Percentiles rank a stretch among this genome's conserved stretches.
These are phyloP conservation scores for Saturnispora mendoncae DNA, from an alignment of 805 yeast genomes.

Conservation along the genomic window DNA sequence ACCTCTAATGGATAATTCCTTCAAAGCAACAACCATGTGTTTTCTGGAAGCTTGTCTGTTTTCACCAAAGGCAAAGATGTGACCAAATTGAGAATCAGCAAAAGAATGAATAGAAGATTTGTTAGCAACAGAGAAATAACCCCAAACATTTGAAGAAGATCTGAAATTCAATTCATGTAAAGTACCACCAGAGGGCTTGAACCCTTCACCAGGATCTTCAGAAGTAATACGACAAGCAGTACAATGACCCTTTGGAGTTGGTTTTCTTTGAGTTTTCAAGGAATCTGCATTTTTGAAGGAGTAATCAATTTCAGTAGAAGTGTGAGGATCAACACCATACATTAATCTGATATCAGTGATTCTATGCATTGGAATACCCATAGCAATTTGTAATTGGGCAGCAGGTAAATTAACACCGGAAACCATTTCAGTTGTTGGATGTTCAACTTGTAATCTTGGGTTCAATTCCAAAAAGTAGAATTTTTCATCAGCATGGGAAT, in stretches of 20 bases:
- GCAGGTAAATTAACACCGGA: constrained; percentile 97
- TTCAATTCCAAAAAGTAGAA: constrained; percentile 94
- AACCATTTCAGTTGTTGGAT: constrained; percentile 99
- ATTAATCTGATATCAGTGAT: constrained; percentile 85
- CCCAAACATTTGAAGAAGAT: constrained; percentile 98
- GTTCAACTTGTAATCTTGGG: constrained; percentile 99
- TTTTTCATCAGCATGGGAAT: constrained; percentile 88
- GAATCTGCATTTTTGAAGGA: constrained; percentile 70
- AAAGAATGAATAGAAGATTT: constrained; percentile 96
- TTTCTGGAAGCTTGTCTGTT: constrained; percentile 96
- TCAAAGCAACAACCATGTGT: constrained; percentile 97
- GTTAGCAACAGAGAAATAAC: constrained; percentile 94
- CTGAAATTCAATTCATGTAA: constrained; percentile 94
- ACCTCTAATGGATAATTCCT: constrained; percentile 94
- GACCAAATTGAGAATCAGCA: constrained; percentile 98
- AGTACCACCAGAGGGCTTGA: constrained; percentile 97
- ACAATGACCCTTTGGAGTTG: constrained; percentile 96
- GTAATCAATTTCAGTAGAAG: constrained; percentile 83
- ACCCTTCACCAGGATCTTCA: constrained; percentile 99
- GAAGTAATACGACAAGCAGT: constrained; percentile 99
- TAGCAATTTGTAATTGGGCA: constrained; percentile 96
- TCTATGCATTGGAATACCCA: constrained; percentile 98
- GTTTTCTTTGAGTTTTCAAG: constrained; percentile 75
- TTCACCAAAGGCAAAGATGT: constrained; percentile 97
- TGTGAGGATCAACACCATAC: constrained; percentile 95